These are phyloP conservation scores for Arthrobotrys conoides DNA, from an alignment of 2,329 filamentous ascomycete species.

Conservation along the genomic window DNA sequence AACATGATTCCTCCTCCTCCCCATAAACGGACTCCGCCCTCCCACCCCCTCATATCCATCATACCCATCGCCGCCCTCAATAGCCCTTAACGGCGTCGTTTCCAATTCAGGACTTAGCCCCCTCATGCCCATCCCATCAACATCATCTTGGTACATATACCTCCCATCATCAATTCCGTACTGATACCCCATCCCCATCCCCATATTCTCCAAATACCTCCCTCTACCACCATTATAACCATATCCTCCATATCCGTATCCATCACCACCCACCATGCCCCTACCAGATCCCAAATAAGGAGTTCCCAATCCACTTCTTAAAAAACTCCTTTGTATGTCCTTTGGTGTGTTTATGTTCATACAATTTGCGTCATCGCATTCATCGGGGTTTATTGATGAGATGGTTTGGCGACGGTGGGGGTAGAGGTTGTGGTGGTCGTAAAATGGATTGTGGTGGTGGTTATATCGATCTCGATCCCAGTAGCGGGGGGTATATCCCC, in stretches of 20 bases:
- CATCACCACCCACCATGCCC: not conserved
- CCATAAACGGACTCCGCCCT: conserved; percentile 11
- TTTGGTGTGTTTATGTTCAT: conserved; percentile 44
- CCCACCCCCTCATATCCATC: conserved; percentile 19
- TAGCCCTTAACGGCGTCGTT: conserved; percentile 5
- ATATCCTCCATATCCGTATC: too few relatives aligned
- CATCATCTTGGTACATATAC: conserved; percentile 18
- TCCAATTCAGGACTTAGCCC: conserved; percentile 13
- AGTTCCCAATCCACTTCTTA: conserved; percentile 16
- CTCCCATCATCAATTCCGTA: conserved; percentile 9
- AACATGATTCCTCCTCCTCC: conserved; percentile 6
- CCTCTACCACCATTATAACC: not conserved
- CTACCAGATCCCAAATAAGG: conserved; percentile 5
- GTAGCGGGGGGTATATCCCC: conserved; percentile 16
- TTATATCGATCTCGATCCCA: not conserved
- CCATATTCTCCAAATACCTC: conserved; percentile 17
- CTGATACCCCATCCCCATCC: not conserved
- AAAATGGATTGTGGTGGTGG: not conserved
- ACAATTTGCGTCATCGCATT: conserved; percentile 36
- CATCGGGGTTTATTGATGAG: conserved; percentile 23
- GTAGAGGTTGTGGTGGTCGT: not conserved
- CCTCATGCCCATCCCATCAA: conserved; percentile 7
- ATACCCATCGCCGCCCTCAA: conserved; percentile 31
- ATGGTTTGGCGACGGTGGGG: not conserved
- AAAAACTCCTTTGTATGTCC: conserved; percentile 9